These are phyloP conservation scores for Blastocrithidia nonstop DNA, from an alignment of 208 protist genomes.

Conservation along the genomic window DNA sequence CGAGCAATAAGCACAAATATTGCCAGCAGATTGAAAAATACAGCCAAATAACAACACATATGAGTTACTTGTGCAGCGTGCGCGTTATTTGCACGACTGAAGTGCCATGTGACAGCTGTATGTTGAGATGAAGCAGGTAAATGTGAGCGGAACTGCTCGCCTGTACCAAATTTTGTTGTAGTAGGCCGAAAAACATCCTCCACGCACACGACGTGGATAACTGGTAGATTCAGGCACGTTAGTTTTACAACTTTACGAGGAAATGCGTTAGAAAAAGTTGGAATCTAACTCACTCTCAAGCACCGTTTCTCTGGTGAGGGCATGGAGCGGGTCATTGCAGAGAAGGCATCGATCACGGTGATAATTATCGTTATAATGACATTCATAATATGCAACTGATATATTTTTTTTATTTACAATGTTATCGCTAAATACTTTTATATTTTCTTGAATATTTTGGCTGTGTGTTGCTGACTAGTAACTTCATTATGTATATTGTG, in stretches of 20 bases:
- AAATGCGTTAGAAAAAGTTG: slow-evolving; percentile 28
- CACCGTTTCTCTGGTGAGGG: slow-evolving; percentile 49
- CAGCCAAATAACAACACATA: slow-evolving; percentile 54
- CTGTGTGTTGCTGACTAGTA: not conserved
- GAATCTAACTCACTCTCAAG: slow-evolving; percentile 31
- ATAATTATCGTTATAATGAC: slow-evolving; percentile 1
- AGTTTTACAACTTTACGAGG: slow-evolving; percentile 36
- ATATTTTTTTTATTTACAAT: not conserved
- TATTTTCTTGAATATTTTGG: not conserved
- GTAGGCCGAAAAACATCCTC: slow-evolving; percentile 25
- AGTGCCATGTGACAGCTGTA: slow-evolving; percentile 47
- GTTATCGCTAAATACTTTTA: not conserved
- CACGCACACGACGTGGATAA: slow-evolving; percentile 2
- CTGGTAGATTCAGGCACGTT: slow-evolving; percentile 14
- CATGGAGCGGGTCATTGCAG: slow-evolving; percentile 46
- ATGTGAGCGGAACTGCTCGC: slow-evolving; percentile 26
- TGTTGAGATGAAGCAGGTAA: slow-evolving; percentile 31
- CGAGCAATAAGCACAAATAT: too few relatives aligned
- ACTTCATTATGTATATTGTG: not conserved
- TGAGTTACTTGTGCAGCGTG: slow-evolving; percentile 45
- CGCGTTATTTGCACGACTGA: slow-evolving; percentile 51
- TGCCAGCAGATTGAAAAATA: slow-evolving; percentile 21
- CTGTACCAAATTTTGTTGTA: slow-evolving; percentile 43
- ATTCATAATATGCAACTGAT: not conserved
- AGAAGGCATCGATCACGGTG: slow-evolving; percentile 10